Evolutionary conservation across 2,329 filamentous ascomycete genomes (phyloP).

Genomic region (Arthrobotrys sphaeroides): DNA sequence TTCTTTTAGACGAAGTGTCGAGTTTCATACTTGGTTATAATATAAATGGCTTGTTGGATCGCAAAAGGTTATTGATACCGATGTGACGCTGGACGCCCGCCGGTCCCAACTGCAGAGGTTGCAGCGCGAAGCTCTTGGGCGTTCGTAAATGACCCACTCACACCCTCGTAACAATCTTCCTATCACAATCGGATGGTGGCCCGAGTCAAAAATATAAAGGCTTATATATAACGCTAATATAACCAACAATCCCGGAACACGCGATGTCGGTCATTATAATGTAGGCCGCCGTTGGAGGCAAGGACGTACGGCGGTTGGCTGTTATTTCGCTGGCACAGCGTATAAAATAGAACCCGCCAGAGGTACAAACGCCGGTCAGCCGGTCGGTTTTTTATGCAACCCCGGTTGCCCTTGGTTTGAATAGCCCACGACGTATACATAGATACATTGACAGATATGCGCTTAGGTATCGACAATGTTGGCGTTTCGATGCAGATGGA

Average conservation of each 20-base stretch:
- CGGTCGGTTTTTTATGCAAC: neutral
- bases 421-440: too few relatives aligned
- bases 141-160: constrained; percentile 31
- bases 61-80: constrained; percentile 5
- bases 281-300: constrained; percentile 3
- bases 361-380: neutral
- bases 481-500: neutral
- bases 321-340: neutral
- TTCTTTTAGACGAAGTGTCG: neutral
- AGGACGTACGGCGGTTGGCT: neutral
- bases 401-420: neutral
- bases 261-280: constrained; percentile 2
- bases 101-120: too few relatives aligned
- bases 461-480: neutral
- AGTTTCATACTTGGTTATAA: neutral
- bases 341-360: neutral
- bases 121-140: too few relatives aligned
- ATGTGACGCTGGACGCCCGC: neutral
- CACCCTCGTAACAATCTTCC: constrained; percentile 12
- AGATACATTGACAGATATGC: too few relatives aligned
- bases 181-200: constrained; percentile 36
- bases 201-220: constrained; percentile 9
- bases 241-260: constrained; percentile 17
- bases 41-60: neutral
- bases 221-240: neutral